Evolutionary conservation across 1,284 basidiomycete genomes (phyloP).

Genomic region (Cutaneotrichosporon spelunceum): DNA sequence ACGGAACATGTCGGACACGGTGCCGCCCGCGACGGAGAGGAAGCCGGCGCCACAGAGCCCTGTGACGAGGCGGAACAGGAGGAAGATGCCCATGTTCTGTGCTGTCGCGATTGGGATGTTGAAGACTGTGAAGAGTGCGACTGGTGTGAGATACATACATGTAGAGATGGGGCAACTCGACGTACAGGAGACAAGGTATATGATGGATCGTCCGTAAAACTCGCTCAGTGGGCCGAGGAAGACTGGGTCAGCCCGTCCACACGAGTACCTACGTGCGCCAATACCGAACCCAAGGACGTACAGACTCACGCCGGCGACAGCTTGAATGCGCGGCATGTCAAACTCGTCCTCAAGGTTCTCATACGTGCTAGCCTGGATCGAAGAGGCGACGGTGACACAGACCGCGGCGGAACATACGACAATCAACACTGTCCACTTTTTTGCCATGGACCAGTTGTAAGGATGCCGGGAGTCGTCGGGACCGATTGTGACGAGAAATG

Average conservation of each 20-base stretch:
- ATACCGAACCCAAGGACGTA: background rate
- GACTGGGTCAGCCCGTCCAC: background rate
- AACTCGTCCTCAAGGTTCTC: background rate
- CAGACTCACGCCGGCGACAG: background rate
- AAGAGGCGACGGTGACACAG: background rate
- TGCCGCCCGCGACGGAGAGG: background rate
- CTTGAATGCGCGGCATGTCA: background rate
- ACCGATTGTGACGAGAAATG: background rate
- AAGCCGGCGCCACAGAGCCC: background rate
- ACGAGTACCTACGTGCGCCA: background rate
- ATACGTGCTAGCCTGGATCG: slow-evolving; percentile 2
- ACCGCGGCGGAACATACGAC: background rate
- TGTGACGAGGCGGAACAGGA: background rate
- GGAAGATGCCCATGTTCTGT: background rate
- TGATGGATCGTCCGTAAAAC: background rate
- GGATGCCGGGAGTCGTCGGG: background rate
- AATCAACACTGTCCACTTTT: background rate
- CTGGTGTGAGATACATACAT: too few species aligned
- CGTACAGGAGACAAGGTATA: background rate
- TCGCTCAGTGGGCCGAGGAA: slow-evolving; percentile 3
- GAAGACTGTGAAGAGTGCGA: background rate
- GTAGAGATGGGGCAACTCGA: too few species aligned
- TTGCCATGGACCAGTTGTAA: background rate
- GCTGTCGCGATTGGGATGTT: slow-evolving; percentile 4
- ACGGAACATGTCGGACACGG: background rate